Conservation (phyloP, 192 early-diverging fungal genomes). For the Backusella psychrophila region DNA sequence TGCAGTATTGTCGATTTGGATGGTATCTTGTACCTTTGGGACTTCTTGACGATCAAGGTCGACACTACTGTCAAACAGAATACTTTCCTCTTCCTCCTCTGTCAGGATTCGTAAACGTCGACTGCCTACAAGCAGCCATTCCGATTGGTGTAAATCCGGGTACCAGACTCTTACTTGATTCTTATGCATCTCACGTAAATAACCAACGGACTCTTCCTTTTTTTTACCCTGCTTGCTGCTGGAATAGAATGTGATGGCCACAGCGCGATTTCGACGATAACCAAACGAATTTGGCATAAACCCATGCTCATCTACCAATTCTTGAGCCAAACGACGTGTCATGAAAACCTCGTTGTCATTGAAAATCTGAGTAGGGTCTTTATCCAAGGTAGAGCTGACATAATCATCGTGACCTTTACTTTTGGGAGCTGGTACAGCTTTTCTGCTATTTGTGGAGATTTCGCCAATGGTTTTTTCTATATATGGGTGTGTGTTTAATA, state of each 20-base stretch:
- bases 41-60: neutral
- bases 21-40: neutral
- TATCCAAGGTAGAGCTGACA: conserved; percentile 21
- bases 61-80: neutral
- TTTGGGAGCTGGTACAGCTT: neutral
- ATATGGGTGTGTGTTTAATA: neutral
- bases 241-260: conserved; percentile 37
- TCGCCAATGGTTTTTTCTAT: neutral
- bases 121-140: conserved; percentile 53
- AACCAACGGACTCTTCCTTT: conserved; percentile 30
- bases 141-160: conserved; percentile 43
- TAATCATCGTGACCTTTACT: neutral
- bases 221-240: neutral
- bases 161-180: conserved; percentile 47
- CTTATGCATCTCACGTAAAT: conserved; percentile 39
- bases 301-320: conserved; percentile 25
- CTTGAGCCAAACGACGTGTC: conserved; percentile 22
- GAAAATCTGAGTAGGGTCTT: conserved; percentile 25
- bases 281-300: conserved; percentile 34
- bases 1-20: neutral
- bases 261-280: conserved; percentile 23
- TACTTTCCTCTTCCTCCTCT: conserved; percentile 30
- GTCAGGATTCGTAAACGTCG: conserved; percentile 34
- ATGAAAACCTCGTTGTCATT: conserved; percentile 30
- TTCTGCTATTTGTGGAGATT: neutral